These are phyloP conservation scores for Penicillium capsulatum DNA, from an alignment of 2,329 filamentous ascomycete species.

Conservation along the genomic window DNA sequence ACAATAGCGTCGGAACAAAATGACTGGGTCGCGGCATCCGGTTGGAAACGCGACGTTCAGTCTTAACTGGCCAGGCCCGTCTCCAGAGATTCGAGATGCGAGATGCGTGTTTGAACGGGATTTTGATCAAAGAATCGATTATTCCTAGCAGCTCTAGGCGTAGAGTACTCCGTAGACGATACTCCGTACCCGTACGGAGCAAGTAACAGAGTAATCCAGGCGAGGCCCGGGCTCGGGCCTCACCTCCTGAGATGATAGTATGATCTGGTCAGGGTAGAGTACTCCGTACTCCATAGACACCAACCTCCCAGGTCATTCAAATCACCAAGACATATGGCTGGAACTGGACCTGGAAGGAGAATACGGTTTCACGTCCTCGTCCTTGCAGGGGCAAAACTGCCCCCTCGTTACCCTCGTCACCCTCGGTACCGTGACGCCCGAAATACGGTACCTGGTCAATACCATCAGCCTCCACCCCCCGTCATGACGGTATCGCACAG, in stretches of 20 bases:
- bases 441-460: neutral
- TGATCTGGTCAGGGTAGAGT: neutral
- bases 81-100: no score
- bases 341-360: no score
- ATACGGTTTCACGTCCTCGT: slow-evolving; percentile 2
- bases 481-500: slow-evolving; percentile 24
- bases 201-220: slow-evolving; percentile 9
- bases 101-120: no score
- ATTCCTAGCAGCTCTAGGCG: slow-evolving; percentile 1
- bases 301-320: no score
- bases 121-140: no score
- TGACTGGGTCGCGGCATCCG: slow-evolving; percentile 26
- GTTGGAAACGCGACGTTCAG: slow-evolving; percentile 15
- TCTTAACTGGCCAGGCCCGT: no score
- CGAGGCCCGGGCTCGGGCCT: slow-evolving; percentile 19
- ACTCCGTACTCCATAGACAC: neutral
- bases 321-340: no score
- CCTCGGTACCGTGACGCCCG: slow-evolving; percentile 1
- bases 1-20: slow-evolving; percentile 18
- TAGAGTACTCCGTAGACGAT: no score
- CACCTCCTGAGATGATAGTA: slow-evolving; percentile 8
- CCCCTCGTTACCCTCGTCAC: slow-evolving; percentile 10
- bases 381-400: slow-evolving; percentile 7
- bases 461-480: slow-evolving; percentile 23
- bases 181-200: no score